phyloP scores from a whole-genome alignment of 805 yeast genomes.

The Ogataea minuta region DNA sequence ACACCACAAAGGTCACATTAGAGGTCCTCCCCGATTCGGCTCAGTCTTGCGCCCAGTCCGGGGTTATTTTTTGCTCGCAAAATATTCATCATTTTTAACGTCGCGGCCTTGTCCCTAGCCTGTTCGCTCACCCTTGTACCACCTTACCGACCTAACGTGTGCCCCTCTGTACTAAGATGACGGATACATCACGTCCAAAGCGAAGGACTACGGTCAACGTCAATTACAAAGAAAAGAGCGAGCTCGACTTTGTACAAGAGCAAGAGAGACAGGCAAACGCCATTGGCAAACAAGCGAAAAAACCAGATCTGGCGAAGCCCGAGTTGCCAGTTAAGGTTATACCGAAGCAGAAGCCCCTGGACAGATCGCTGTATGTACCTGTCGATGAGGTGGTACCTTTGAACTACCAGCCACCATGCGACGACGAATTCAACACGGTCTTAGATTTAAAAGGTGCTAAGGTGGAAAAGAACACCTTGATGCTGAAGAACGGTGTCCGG shows the following conservation, averaged over 20 bases:
- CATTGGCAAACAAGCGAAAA: slow-evolving; percentile 5
- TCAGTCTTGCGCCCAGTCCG: not conserved
- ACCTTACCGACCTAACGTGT: not conserved
- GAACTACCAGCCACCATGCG: slow-evolving; percentile 49
- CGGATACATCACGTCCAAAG: slow-evolving; percentile 28
- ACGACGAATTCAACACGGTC: slow-evolving; percentile 42
- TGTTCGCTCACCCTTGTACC: not conserved
- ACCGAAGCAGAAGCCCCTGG: slow-evolving; percentile 12
- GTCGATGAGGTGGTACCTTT: slow-evolving; percentile 39
- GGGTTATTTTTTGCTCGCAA: slow-evolving; percentile 7
- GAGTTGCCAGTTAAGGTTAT: slow-evolving; percentile 4
- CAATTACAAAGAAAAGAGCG: slow-evolving; percentile 35
- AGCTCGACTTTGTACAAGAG: slow-evolving; percentile 24
- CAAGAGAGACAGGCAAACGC: slow-evolving; percentile 4
- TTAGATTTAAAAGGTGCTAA: slow-evolving; percentile 43
- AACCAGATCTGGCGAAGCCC: slow-evolving; percentile 3
- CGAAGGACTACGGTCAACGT: slow-evolving; percentile 33
- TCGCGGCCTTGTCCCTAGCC: slow-evolving; percentile 1
- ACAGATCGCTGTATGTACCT: slow-evolving; percentile 22
- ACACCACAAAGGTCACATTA: too few relatives aligned
- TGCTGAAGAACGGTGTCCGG: slow-evolving; percentile 38
- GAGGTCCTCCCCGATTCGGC: not conserved
- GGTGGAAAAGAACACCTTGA: slow-evolving; percentile 39
- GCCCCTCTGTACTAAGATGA: not conserved
- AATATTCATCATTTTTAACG: slow-evolving; percentile 6